Conservation (phyloP, 148 eudicot species). For the Polygonum maritimum region DNA sequence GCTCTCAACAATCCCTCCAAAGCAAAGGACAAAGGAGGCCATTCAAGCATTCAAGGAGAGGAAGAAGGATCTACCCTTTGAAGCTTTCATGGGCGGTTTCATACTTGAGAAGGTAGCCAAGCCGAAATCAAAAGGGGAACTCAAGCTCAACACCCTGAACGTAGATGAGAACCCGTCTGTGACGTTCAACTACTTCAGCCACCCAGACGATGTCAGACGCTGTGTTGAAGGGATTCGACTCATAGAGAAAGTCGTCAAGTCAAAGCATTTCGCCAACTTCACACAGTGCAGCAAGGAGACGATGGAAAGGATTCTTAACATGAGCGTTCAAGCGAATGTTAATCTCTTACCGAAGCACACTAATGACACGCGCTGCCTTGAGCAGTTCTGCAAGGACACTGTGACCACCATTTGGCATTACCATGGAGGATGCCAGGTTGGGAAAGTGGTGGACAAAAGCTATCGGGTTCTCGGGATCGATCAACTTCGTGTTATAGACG, state of each 20-base stretch:
- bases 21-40: slow-evolving; percentile 62
- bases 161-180: slow-evolving; percentile 57
- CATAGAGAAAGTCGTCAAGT: slow-evolving; percentile 40
- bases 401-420: slow-evolving; percentile 94
- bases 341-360: slow-evolving; percentile 74
- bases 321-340: slow-evolving; percentile 66
- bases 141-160: slow-evolving; percentile 44
- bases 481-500: slow-evolving; percentile 68
- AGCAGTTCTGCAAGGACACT: slow-evolving; percentile 86
- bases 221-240: slow-evolving; percentile 66
- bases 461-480: slow-evolving; percentile 57
- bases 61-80: slow-evolving; percentile 55
- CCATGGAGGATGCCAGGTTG: slow-evolving; percentile 94
- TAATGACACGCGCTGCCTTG: slow-evolving; percentile 51
- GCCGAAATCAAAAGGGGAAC: slow-evolving; percentile 61
- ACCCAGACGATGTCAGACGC: slow-evolving; percentile 45
- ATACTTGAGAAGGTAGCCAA: slow-evolving; percentile 63
- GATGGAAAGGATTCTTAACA: slow-evolving; percentile 45
- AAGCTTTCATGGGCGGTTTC: slow-evolving; percentile 80
- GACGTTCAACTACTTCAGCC: slow-evolving; percentile 88
- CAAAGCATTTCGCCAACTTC: slow-evolving; percentile 38
- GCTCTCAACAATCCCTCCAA: slow-evolving; percentile 87
- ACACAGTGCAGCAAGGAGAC: slow-evolving; percentile 29
- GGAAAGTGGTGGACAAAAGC: slow-evolving; percentile 52
- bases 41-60: slow-evolving; percentile 41